Conservation (phyloP, 768 basidiomycete species). For the Tubosaeta sp. region DNA sequence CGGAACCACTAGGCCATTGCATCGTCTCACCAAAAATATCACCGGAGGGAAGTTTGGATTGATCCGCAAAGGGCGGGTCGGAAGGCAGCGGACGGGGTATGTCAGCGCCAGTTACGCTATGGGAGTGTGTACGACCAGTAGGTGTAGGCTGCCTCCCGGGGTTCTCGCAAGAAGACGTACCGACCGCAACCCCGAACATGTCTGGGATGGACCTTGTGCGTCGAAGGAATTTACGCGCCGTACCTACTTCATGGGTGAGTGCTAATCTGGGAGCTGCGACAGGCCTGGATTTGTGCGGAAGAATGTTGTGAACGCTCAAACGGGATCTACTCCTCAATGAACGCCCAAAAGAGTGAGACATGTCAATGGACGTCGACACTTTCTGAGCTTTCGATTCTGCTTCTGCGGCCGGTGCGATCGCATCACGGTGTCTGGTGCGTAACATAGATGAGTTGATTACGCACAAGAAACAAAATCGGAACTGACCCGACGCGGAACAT, state of each 20-base stretch:
- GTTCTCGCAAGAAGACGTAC: conserved; percentile 30
- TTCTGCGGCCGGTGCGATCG: conserved; percentile 57
- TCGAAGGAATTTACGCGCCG: conserved; percentile 50
- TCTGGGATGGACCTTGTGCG: conserved; percentile 78
- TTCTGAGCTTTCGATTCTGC: conserved; percentile 39
- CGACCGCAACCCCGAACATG: conserved; percentile 27
- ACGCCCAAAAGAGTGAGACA: conserved; percentile 34
- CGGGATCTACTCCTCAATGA: conserved; percentile 52
- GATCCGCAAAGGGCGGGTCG: conserved; percentile 20
- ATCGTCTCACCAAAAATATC: conserved; percentile 67
- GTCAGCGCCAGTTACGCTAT: conserved; percentile 74
- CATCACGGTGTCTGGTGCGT: conserved; percentile 50
- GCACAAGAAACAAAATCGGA: background rate
- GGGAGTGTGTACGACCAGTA: conserved; percentile 64
- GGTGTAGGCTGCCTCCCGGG: conserved; percentile 27
- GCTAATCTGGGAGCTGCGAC: conserved; percentile 17
- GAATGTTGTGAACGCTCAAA: conserved; percentile 63
- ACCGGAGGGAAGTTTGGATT: conserved; percentile 25
- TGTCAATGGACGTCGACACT: conserved; percentile 29
- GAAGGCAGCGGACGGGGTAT: conserved; percentile 40
- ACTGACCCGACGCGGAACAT: conserved; percentile 78
- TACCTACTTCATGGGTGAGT: conserved; percentile 30
- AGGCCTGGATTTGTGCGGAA: conserved; percentile 46
- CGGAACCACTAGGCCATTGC: conserved; percentile 45
- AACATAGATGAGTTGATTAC: background rate